Base-by-base conservation (phyloP, 2,329 filamentous ascomycete species). In the Diaporthe aspalathi region DNA sequence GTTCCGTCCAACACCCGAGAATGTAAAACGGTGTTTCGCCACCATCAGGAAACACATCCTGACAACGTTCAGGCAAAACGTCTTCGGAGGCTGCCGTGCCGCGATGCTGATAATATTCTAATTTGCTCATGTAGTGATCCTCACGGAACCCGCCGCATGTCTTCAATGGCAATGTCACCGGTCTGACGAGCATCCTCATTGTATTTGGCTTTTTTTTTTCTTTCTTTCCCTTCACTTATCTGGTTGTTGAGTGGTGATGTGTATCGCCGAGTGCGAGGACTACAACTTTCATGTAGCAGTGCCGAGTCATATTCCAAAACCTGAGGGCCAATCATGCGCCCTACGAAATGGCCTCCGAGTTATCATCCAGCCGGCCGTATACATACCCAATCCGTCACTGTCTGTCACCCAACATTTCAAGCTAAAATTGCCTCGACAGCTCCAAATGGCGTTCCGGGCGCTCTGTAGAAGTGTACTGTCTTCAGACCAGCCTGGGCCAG, bases 401-500 rank as follows among this genome's bases (percentile, higher is more conserved):
- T 5, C 27, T 27, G 3, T 32, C 2, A 35, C 8, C n/a, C 8
- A 16, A 11, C 9, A 16, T 17, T 11, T 68, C 45, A 68, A 68
- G 45, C 67, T 12, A 68, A 24, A 24, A 60, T 16, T 20, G 67
- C 67, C 45, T 68, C 67, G 14, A 68, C 38, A 52, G 67, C 67
- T 17, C 53, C 67, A 16, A 68, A 68, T 5, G 67, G 53, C 16
- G 45, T 68, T 22, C 45, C 67, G 3, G 67, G 53, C 29, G 67
- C 45, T 17, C 20, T 43, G 20, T 68, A 49, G 7, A 68, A 27
- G 4, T 45, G n/a, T 45, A 57, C 40, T 4, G 52, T 27, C 24
- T 49, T 68, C 17, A 71, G 52, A 11, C 63, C 69, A 5, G 69
- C 69, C 32, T 66, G 62, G 12, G 32, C 63, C 53, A 71, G 16